Evolutionary conservation across 2,329 filamentous ascomycete genomes (phyloP), one percentile per base, ranked within the genome.

Genomic region (Bimuria novae-zelandiae): DNA sequence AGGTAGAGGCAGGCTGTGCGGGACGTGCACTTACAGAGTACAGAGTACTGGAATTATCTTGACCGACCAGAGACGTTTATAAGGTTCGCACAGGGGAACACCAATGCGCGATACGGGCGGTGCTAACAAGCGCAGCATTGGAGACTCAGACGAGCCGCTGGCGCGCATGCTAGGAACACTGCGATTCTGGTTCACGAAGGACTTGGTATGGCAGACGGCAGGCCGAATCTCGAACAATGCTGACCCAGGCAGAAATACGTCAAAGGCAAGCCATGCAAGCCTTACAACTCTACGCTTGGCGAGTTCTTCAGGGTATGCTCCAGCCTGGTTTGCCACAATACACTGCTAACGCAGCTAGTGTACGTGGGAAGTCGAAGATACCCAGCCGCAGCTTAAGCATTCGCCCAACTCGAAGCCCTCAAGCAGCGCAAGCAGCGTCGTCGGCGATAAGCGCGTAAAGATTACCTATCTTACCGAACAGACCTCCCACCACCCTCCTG

Each of bases 151-250:
- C 64, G 91, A 97, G 64, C 84, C 89, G 10, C 80, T 97, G 50
- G 93, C 94, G 64, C 91, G 94, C 63, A 97, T 97, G 90, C 84
- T 99, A 46, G 92, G 93, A 69, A 91, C 96, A 25, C 77, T 97
- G 65, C 87, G 92, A 55, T 99, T 97, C 77, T 99, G 94, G 94
- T 96, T 97, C 68, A 97, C 94, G 58, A 99, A 99, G 75, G 94
- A 99, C 75, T 75, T 99, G 75, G 83, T 85, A 77, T 61, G 71
- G 71, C 61, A 10, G 44, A 22, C 23, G n/a, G 17, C 30, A 17
- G 7, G 10, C 6, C 36, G 19, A n/a, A 16, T 37, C 51, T 19
- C n/a, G 8, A 21, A 19, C 21, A 22, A 17, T 48, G 52, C 60
- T 63, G 61, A 68, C 32, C n/a, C 14, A 39, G 46, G 37, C 54